Evolutionary conservation across 768 basidiomycete species (phyloP).

Genomic region (Termitomyces sp.): DNA sequence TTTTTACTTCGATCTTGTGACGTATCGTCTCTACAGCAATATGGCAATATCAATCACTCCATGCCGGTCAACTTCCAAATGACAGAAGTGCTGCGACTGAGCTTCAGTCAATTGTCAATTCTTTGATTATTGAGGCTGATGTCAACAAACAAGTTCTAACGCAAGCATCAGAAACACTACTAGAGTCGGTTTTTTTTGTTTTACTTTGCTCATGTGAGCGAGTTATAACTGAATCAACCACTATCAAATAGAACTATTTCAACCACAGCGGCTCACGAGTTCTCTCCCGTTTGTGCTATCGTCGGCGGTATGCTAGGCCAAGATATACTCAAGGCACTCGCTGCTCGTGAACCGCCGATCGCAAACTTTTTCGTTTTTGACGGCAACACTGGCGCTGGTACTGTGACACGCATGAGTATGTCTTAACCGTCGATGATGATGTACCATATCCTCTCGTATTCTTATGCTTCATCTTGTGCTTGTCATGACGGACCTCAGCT

Average conservation of each 20-base stretch:
- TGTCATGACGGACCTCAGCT: not conserved
- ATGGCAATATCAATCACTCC: constrained; percentile 73
- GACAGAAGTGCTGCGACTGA: constrained; percentile 41
- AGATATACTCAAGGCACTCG: constrained; percentile 88
- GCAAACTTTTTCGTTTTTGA: constrained; percentile 91
- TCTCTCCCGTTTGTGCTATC: constrained; percentile 91
- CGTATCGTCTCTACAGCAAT: constrained; percentile 42
- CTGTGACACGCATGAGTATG: constrained; percentile 55
- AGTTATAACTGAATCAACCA: not conserved
- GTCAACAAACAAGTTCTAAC: constrained; percentile 66
- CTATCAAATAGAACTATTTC: constrained; percentile 49
- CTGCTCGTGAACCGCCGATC: constrained; percentile 87
- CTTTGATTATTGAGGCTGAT: constrained; percentile 51
- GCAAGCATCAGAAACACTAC: constrained; percentile 48
- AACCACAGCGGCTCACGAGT: constrained; percentile 72
- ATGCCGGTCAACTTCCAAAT: constrained; percentile 53
- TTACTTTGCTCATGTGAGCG: constrained; percentile 8
- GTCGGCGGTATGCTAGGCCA: constrained; percentile 93
- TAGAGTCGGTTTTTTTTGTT: constrained; percentile 51
- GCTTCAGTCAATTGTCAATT: constrained; percentile 59
- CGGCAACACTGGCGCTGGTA: constrained; percentile 71
- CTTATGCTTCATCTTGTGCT: not conserved
- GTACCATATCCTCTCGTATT: not conserved
- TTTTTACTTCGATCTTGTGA: not conserved
- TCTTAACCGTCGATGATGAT: constrained; percentile 22